A percentile compares a stretch with the other conserved stretches of the same genome.
Conservation (phyloP, 2,329 filamentous ascomycete species). For the Bipolaris oryzae region DNA sequence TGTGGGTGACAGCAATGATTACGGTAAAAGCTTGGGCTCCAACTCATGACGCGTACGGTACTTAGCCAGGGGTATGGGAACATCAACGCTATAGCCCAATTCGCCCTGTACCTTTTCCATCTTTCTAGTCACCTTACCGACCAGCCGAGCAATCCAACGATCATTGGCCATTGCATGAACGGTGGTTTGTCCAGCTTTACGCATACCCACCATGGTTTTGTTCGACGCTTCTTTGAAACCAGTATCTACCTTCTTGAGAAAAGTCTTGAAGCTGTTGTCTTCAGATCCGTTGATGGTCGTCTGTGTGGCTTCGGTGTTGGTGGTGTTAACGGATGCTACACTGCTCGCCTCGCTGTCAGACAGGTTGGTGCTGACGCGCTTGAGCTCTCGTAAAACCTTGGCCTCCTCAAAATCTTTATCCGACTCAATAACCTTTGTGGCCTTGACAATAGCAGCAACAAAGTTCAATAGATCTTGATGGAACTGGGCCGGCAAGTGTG, state of each 20-base stretch:
- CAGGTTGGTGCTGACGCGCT: conserved; percentile 32
- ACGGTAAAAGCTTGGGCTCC: conserved; percentile 46
- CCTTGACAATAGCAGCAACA: conserved; percentile 61
- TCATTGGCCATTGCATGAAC: conserved; percentile 57
- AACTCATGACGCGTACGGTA: conserved; percentile 46
- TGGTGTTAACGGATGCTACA: conserved; percentile 28
- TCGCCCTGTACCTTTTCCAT: conserved; percentile 58
- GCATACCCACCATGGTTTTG: conserved; percentile 54
- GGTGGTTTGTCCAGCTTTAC: conserved; percentile 53
- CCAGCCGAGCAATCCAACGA: conserved; percentile 61
- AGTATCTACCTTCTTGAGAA: conserved; percentile 31
- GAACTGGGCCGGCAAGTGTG: conserved; percentile 56
- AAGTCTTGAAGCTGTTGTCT: conserved; percentile 32
- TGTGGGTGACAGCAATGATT: background rate
- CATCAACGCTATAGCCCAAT: conserved; percentile 57
- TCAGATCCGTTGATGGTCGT: conserved; percentile 18
- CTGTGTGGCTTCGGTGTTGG: conserved; percentile 20
- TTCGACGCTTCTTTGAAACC: conserved; percentile 41
- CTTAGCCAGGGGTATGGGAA: conserved; percentile 52
- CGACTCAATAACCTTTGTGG: conserved; percentile 62
- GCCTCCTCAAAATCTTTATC: conserved; percentile 54
- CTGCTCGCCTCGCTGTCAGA: conserved; percentile 33
- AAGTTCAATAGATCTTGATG: conserved; percentile 61
- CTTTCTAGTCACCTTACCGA: conserved; percentile 58
- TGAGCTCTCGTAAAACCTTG: conserved; percentile 35